phyloP scores from a whole-genome alignment of 2,329 filamentous ascomycete genomes.

The Monosporascus sp. region DNA sequence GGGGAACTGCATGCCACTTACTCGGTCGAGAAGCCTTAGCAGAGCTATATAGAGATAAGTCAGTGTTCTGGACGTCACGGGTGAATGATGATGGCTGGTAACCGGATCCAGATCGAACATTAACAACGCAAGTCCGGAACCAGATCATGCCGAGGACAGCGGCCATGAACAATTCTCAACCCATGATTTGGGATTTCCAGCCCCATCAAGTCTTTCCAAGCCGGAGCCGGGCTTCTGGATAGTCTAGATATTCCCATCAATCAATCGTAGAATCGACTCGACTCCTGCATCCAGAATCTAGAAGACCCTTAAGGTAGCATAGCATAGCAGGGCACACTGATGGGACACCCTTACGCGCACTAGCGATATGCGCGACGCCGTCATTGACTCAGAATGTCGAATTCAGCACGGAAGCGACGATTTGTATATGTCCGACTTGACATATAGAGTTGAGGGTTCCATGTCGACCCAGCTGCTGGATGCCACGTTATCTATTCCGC shows the following conservation, averaged over 20 bases:
- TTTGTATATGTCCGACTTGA: background rate
- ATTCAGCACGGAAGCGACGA: background rate
- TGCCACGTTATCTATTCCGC: too few relatives aligned
- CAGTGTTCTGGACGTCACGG: background rate
- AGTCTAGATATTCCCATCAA: background rate
- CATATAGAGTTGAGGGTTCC: background rate
- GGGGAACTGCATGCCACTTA: background rate
- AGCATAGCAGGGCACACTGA: background rate
- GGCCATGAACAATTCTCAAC: background rate
- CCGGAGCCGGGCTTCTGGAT: background rate
- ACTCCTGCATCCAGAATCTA: background rate
- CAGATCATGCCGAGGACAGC: background rate
- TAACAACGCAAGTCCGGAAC: background rate
- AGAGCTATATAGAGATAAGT: background rate
- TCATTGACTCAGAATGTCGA: background rate
- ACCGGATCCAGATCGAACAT: background rate
- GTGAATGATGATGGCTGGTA: background rate
- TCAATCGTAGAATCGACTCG: background rate
- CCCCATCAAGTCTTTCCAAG: background rate
- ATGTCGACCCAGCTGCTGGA: background rate
- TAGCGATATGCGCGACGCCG: background rate
- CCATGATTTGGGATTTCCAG: background rate
- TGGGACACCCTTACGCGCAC: background rate
- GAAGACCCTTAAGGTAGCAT: background rate
- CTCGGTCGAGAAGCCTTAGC: background rate